phyloP scores from a whole-genome alignment of 2,329 filamentous ascomycete genomes.

The Ceratocystis variospora region DNA sequence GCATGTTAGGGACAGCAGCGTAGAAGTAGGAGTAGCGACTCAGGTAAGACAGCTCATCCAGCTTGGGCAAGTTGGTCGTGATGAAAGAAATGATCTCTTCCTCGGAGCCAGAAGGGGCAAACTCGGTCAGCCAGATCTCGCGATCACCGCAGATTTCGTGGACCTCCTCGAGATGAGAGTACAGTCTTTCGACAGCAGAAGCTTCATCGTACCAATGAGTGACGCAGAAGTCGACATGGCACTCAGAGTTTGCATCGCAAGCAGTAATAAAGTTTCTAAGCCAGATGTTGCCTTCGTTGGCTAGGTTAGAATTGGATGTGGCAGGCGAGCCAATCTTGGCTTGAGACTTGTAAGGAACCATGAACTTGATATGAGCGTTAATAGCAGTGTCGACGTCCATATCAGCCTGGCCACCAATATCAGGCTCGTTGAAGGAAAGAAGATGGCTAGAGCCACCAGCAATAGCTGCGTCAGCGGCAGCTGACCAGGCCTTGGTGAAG shows the following conservation, averaged over 20 bases:
- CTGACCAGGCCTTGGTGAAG: conserved; percentile 37
- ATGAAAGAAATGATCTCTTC: conserved; percentile 37
- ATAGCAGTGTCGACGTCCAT: conserved; percentile 40
- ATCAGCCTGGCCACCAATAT: conserved; percentile 46
- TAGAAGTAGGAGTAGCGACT: conserved; percentile 46
- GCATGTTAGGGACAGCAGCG: conserved; percentile 29
- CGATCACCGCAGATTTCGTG: conserved; percentile 33
- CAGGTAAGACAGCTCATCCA: conserved; percentile 39
- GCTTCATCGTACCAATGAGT: conserved; percentile 50
- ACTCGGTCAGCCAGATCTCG: conserved; percentile 52
- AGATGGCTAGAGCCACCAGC: conserved; percentile 40
- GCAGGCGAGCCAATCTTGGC: conserved; percentile 44
- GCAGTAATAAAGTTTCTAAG: conserved; percentile 38
- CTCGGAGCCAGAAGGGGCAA: conserved; percentile 37
- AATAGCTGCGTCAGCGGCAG: conserved; percentile 39
- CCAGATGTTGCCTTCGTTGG: conserved; percentile 42
- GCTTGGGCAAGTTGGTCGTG: conserved; percentile 32
- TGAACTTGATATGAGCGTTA: conserved; percentile 36
- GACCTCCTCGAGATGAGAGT: conserved; percentile 38
- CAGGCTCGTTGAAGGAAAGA: conserved; percentile 61
- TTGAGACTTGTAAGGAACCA: conserved; percentile 42
- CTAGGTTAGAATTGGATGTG: conserved; percentile 44
- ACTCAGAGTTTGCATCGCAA: conserved; percentile 34
- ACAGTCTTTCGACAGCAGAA: conserved; percentile 37
- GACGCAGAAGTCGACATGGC: conserved; percentile 46